Evolutionary conservation across 805 yeast species (phyloP).

Genomic region (Starmerella riodocensis): DNA sequence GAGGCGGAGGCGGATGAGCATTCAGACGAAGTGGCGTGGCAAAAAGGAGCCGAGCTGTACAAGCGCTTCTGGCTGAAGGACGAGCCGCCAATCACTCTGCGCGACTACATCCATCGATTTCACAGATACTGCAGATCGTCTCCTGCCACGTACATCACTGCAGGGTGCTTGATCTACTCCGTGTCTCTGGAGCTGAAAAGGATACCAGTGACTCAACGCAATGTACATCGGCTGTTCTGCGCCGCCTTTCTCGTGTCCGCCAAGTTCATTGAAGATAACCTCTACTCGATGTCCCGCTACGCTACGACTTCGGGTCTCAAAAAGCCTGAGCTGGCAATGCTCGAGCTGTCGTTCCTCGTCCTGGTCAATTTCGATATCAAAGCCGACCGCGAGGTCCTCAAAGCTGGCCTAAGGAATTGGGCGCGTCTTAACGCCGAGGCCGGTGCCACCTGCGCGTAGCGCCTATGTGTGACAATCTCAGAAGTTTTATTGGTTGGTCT

Average conservation of each 20-base stretch:
- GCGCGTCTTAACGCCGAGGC: constrained; percentile 3
- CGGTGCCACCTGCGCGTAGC: neutral
- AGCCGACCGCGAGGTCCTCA: constrained; percentile 26
- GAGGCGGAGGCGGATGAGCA: too few relatives aligned
- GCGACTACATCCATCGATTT: constrained; percentile 27
- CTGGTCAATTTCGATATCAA: constrained; percentile 38
- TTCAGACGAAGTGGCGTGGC: too few relatives aligned
- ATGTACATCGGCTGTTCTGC: constrained; percentile 34
- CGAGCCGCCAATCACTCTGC: constrained; percentile 23
- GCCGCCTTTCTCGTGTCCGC: constrained; percentile 36
- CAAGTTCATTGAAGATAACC: constrained; percentile 37
- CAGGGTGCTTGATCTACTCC: constrained; percentile 27
- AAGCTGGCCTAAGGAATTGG: constrained; percentile 5
- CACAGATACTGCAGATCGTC: constrained; percentile 32
- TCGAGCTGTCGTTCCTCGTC: constrained; percentile 41
- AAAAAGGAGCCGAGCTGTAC: constrained; percentile 10
- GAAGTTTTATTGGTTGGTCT: too few relatives aligned
- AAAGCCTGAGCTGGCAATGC: constrained; percentile 32
- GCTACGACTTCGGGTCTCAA: constrained; percentile 38
- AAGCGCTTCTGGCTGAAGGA: constrained; percentile 22
- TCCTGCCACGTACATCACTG: constrained; percentile 29
- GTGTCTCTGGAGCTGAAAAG: constrained; percentile 24
- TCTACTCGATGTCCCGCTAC: constrained; percentile 35
- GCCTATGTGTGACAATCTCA: too few relatives aligned
- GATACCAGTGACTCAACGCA: constrained; percentile 28